Conservation (phyloP, 768 basidiomycete genomes). For the Xerocomellus chrysenteron region DNA sequence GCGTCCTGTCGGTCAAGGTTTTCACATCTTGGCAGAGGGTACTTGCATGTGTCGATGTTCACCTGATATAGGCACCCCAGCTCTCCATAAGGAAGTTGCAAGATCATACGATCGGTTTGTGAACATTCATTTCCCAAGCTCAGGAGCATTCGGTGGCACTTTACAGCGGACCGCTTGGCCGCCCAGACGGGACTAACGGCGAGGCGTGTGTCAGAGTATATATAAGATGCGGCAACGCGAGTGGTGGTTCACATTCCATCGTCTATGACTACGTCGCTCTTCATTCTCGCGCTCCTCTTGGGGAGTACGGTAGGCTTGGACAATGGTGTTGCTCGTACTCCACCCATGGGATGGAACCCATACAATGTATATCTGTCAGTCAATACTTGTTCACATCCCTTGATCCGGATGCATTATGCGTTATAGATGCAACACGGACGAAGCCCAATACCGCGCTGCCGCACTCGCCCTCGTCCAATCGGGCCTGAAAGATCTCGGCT, state of each 20-base stretch:
- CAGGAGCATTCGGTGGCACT: too few relatives aligned
- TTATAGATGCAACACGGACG: conserved; percentile 6
- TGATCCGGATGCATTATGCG: neutral
- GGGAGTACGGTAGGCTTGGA: neutral
- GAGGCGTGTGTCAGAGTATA: too few relatives aligned
- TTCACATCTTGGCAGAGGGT: too few relatives aligned
- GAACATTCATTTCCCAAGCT: too few relatives aligned
- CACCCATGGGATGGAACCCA: conserved; percentile 19
- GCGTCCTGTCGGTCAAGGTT: too few relatives aligned
- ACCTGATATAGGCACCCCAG: too few relatives aligned
- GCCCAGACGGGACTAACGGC: too few relatives aligned
- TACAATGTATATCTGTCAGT: conserved; percentile 15
- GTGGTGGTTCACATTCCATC: neutral
- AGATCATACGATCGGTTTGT: too few relatives aligned
- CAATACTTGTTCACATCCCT: neutral
- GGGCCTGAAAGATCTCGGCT: conserved; percentile 5
- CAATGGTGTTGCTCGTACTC: conserved; percentile 12
- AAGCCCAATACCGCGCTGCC: conserved; percentile 6
- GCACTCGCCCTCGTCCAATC: conserved; percentile 2
- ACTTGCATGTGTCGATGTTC: too few relatives aligned
- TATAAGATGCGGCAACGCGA: neutral
- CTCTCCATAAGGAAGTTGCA: too few relatives aligned
- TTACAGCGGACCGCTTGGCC: too few relatives aligned
- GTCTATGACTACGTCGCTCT: neutral
- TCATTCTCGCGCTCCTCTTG: neutral